Evolutionary conservation across 2,329 filamentous ascomycete genomes (phyloP), one percentile per base, ranked within the genome.

Genomic region (Aspergillus ibericus): DNA sequence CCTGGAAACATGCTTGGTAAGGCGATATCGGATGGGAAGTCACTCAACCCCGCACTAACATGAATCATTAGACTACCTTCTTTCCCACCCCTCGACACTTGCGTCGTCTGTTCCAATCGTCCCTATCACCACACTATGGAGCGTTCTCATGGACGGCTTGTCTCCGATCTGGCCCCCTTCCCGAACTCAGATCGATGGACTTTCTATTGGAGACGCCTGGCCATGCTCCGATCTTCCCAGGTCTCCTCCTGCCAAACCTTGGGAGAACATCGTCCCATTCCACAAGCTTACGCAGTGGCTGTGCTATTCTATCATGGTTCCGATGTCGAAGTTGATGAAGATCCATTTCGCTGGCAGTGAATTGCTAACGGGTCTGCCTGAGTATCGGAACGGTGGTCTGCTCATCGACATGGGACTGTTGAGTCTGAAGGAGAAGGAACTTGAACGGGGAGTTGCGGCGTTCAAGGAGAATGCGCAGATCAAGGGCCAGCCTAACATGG

Each of bases 221-320:
- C 90, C 89, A 0, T 96, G 93, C 77, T 87, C 85, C 10, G 85
- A 88, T 32, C 91, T 98, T 85, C 92, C 92, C 0, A 80, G 82
- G 47, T 78, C 79, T 1, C 86, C 89, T 74, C 82, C 88, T 65
- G 84, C 84, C 6, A 81, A 87, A 64, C 82, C 86, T 0, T 92
- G 89, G 89, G 90, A 93, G 72, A 88, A 83, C 66, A 93, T 96
- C 68, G 85, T 93, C 10, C 92, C 92, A 0, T 96, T 96, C 79
- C 93, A 97, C 80, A 96, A 96, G 77, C 83, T 96, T 35, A 96
- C 92, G 0, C 92, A 96, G 75, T 97, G 93, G 93, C 87, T 97
- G 56, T 91, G 90, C 51, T 96, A 96, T 77, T 96, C 92, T 2
- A 84, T 97, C 56, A 96, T 96, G 90, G 88, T 92, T 22, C 92